These are phyloP conservation scores for Metarhizium rileyi DNA, from an alignment of 2,329 filamentous ascomycete species.

Conservation along the genomic window DNA sequence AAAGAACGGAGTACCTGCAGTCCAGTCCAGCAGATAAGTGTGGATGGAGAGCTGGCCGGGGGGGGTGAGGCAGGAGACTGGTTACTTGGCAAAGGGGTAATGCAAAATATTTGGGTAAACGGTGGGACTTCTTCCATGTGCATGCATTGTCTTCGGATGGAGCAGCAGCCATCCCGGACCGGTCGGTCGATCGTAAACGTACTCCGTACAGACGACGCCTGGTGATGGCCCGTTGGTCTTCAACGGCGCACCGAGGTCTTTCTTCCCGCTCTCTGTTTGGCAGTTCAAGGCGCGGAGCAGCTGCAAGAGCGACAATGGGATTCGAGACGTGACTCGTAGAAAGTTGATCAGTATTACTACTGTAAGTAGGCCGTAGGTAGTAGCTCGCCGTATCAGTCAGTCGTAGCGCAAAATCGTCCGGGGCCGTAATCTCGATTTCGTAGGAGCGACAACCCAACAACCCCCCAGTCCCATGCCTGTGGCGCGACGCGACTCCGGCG, in stretches of 20 bases:
- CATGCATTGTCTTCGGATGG: not conserved
- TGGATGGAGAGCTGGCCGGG: not conserved
- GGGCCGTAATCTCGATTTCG: not conserved
- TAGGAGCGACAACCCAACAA: not conserved
- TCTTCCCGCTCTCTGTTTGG: too few relatives aligned
- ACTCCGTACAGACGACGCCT: too few relatives aligned
- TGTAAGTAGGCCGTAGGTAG: too few relatives aligned
- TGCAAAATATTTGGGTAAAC: not conserved
- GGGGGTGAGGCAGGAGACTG: not conserved
- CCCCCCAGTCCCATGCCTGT: not conserved
- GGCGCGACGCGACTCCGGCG: not conserved
- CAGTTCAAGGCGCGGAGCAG: too few relatives aligned
- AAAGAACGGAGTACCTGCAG: not conserved
- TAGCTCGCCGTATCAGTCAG: too few relatives aligned
- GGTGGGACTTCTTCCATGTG: not conserved
- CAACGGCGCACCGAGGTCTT: too few relatives aligned
- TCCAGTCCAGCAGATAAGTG: not conserved
- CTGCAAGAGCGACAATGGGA: too few relatives aligned
- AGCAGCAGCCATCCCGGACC: not conserved
- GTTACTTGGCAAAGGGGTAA: conserved; percentile 1
- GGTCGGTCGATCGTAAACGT: not conserved
- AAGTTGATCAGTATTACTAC: too few relatives aligned
- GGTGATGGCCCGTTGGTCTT: too few relatives aligned
- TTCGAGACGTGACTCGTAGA: too few relatives aligned
- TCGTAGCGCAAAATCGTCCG: not conserved